Conservation (phyloP, 768 basidiomycete genomes). For the Exidia glandulosa region DNA sequence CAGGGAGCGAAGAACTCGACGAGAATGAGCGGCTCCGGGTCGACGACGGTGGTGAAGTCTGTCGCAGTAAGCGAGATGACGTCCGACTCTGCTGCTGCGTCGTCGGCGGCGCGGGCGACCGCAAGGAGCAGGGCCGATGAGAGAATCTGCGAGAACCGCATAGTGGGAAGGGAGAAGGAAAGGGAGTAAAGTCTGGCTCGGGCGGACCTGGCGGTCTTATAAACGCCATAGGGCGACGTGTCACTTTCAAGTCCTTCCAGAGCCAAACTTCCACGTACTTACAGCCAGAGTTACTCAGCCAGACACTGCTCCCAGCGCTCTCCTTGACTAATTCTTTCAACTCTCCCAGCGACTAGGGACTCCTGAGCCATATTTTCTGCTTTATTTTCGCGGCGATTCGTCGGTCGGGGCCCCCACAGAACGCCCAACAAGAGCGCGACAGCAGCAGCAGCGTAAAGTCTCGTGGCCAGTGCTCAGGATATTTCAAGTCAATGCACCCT, state of each 20-base stretch:
- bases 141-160: slow-evolving; percentile 51
- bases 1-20: slow-evolving; percentile 95
- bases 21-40: slow-evolving; percentile 61
- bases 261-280: not conserved
- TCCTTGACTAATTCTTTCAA: not conserved
- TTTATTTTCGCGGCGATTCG: not conserved
- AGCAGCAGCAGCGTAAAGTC: too few relatives aligned
- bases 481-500: not conserved
- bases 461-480: too few relatives aligned
- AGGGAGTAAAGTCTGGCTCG: not conserved
- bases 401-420: not conserved
- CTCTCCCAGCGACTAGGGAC: not conserved
- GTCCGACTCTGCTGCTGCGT: slow-evolving; percentile 51
- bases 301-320: not conserved
- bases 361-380: not conserved
- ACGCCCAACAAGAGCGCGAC: not conserved
- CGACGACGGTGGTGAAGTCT: slow-evolving; percentile 58
- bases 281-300: not conserved
- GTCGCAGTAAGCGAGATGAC: slow-evolving; percentile 65
- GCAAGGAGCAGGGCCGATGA: slow-evolving; percentile 42
- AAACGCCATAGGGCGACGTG: not conserved
- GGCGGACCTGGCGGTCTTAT: not conserved
- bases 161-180: slow-evolving; percentile 22
- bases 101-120: slow-evolving; percentile 45
- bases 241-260: not conserved